Evolutionary conservation across 768 basidiomycete genomes (phyloP), one percentile per base, ranked within the genome.

Genomic region (Hydnum rufescens): DNA sequence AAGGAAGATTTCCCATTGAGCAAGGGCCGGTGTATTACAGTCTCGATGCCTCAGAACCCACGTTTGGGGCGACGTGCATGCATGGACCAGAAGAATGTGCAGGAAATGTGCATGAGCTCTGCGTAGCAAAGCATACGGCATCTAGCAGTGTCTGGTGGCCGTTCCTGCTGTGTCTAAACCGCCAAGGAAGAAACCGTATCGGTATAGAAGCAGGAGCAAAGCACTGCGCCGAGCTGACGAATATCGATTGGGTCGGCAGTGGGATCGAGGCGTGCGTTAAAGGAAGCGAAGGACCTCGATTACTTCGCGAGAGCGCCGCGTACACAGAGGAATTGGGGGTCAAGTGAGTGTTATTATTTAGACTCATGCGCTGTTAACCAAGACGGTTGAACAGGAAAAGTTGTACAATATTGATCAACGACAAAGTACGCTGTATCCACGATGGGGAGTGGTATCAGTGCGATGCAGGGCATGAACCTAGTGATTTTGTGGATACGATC

Each of bases 91-190:
- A 72, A 51, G 90, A 96, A 64, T 95, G 90, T 60, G 76, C 76
- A 13, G 90, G 85, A 42, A 89, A 93, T 66, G 76, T 88, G 18
- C 83, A 95, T 54, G 79, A 95, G 62, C 70, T 95, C 26, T 96
- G 92, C 63, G 81, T 65, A 5, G 19, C 13, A 55, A 58, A 51
- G 51, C 57, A 19, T 47, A 55, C 43, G 8, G 65, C 71, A 8
- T 16, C 44, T 13, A 13, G 13, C 8, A 13, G 25, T 8, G 8
- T 13, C 13, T 88, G 84, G 82, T 92, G 87, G 88, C 66, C 74
- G 50, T 90, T 87, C 58, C 69, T 88, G 22, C 77, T 75, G 54
- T 90, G 88, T 64, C 75, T 85, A 60, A 87, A 88, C 62, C 78
- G 70, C 58, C 70, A 76, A 58, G 61, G 66, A 23, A 66, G 70